Base-by-base conservation (phyloP, 2,329 filamentous ascomycete genomes). In the Xylariaceae sp. region DNA sequence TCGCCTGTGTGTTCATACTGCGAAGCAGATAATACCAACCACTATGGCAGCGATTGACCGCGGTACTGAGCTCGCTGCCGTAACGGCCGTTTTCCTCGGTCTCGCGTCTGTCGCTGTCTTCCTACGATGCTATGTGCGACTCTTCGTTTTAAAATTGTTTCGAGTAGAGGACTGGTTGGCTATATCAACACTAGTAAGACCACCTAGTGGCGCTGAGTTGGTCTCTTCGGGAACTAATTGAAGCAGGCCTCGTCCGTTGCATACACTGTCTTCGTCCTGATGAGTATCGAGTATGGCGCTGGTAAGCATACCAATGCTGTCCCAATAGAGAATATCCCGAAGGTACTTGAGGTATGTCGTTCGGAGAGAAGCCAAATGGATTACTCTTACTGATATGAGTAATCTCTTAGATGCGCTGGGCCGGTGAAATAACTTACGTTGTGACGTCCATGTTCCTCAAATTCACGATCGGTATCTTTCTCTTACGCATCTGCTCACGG, bases 361-460 rank as follows among this genome's bases (percentile, higher is more conserved):
- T 10, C 20, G 8, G 26, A 29, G 11, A 15, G 20, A 2, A 36
- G 20, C 33, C 16, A 10, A 20, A 16, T 21, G 10, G 10, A 20
- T 21, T 32, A 23, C 10, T 9, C 4, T 27, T 37, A 7, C 10
- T 37, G 30, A 18, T 10, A 7, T 21, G 21, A 16, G 24, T 41
- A 35, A 57, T 15, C n/a, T 1, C 2, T 20, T 35, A 67, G 63
- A 60, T 63, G 49, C 64, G 68, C 37, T 76, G 72, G 72, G 64
- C 66, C 4, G 74, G 70, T 15, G 73, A 75, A 46, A 57, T 71
- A 6, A 60, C 65, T 21, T 76, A 76, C 36, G 64, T 75, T n/a
- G 46, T 72, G n/a, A 69, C 72, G 5, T 73, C 71, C 26, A 69
- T 73, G 35, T 59, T 70, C 4, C 62, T 74, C 26, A 75, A 75